These are phyloP conservation scores for Cladosporium sphaerospermum DNA, from an alignment of 2,329 filamentous ascomycete genomes.

Conservation along the genomic window DNA sequence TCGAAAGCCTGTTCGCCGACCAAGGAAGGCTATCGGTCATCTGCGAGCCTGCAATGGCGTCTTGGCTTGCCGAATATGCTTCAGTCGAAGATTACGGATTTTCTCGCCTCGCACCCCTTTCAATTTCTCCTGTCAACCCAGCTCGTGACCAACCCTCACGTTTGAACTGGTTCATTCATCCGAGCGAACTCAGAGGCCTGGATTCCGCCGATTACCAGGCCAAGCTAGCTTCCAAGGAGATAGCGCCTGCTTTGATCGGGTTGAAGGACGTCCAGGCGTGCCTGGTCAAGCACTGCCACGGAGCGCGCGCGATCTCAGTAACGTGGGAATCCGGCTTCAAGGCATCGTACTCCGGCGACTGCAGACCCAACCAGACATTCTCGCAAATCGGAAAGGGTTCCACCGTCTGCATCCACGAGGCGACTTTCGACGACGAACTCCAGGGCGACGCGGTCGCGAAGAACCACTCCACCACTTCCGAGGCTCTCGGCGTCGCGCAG, in stretches of 20 bases:
- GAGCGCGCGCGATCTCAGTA: constrained; percentile 68
- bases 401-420: constrained; percentile 88
- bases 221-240: constrained; percentile 14
- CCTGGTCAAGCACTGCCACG: constrained; percentile 70
- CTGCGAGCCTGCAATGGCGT: constrained; percentile 64
- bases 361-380: constrained; percentile 69
- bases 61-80: constrained; percentile 74
- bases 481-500: constrained; percentile 72
- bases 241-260: constrained; percentile 45
- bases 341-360: constrained; percentile 90
- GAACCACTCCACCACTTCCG: constrained; percentile 81
- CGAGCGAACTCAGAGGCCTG: constrained; percentile 18
- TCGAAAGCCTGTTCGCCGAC: neutral
- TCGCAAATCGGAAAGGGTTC: constrained; percentile 63
- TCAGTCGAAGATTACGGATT: constrained; percentile 71
- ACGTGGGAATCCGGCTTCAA: constrained; percentile 77
- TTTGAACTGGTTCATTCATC: constrained; percentile 31
- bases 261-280: constrained; percentile 62
- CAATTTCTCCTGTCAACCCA: constrained; percentile 30
- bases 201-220: constrained; percentile 22
- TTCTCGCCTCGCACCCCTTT: constrained; percentile 49
- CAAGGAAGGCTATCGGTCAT: constrained; percentile 52
- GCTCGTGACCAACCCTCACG: constrained; percentile 18
- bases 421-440: constrained; percentile 88
- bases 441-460: constrained; percentile 72